Base-by-base conservation (phyloP, 2,329 filamentous ascomycete genomes). In the Colletotrichum zoysiae region DNA sequence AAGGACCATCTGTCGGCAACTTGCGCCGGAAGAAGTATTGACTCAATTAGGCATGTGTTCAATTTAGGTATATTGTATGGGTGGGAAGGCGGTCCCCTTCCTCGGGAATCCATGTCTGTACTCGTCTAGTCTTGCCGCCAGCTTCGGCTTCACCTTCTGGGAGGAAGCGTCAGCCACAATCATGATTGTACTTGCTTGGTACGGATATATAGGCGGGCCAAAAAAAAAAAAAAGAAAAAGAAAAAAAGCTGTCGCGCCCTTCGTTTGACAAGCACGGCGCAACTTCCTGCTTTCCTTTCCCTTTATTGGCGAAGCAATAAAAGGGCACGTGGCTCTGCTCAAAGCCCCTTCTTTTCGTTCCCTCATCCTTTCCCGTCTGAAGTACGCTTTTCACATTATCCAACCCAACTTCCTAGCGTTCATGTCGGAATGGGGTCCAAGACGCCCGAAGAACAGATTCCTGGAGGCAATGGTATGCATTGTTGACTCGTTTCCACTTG, bases 371-470 rank as follows among this genome's bases (percentile, higher is more conserved):
- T 40, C 26, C 33, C 11, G 14, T 12, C 14, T 16, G 5, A 51
- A 48, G 7, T 62, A 16, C 46, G 51, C 2, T n/a, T n/a, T 20
- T 23, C 14, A 16, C 44, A 40, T 20, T 6, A 62, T 18, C 35
- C 55, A 38, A 40, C 6, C 20, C 20, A 14, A 23, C 55, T 38
- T 35, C 14, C 5, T 12, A 40, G 33, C 33, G 5, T 70, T 56
- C 62, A 70, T 70, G 67, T 70, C 67, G 67, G 38, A 44, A 84
- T 84, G 82, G 82, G 82, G 67, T 81, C 82, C 57, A 83, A 82
- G 75, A 82, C 79, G 70, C 78, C 76, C 44, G 80, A 83, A 77
- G 76, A 82, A 60, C 78, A 83, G 56, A 74, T 73, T 63, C 80
- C 76, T 33, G 74, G 75, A 59, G 74, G 76, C 65, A 74, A 81